Base-by-base conservation (phyloP, 768 basidiomycete genomes). In the Chiua virens region DNA sequence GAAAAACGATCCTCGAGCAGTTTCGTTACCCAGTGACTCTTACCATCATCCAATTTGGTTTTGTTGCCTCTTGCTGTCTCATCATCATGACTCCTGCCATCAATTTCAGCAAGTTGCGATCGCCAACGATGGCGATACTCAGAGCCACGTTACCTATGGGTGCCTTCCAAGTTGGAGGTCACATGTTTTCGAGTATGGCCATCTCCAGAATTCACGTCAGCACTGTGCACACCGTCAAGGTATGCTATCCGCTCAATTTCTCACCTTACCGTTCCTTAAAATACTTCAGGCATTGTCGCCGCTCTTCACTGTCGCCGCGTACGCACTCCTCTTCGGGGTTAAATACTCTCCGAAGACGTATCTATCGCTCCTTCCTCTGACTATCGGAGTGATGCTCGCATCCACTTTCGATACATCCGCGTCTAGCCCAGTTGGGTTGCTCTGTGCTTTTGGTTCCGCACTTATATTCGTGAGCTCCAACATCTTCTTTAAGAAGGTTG, bases 161-260 rank as follows among this genome's bases (percentile, higher is more conserved):
- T 21, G 79, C 89, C 54, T 99, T 99, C 68, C 97, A 99, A 72
- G 95, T 99, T 30, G 92, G 87, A 8, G 97, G 97, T 1, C 97
- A 99, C 67, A 92, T 99, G 63, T 98, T 97, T 68, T 94, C 94
- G 17, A 96, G 93, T 60, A 87, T 99, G 74, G 97, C 97, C 11
- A 99, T 98, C 47, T 92, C 94, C 43, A 79, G 93, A 45, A 96
- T 98, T 54, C 92, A 90, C 3, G 97, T 99, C 52, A 93, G 90
- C 74, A 99, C 97, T 1, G 94, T 98, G 14, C 97, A 99, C 69
- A 98, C 96, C 42, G 98, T 98, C 72, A 99, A 99, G 86, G 96
- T 96, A 79, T 43, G 42, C 43, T 35, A 11, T 10, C 49, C 27
- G 35, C 30, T 45, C 25, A 15, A 36, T 27, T 43, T 48, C 17